Evolutionary conservation across 2,329 filamentous ascomycete species (phyloP).

Genomic region (Botrytis medusae): DNA sequence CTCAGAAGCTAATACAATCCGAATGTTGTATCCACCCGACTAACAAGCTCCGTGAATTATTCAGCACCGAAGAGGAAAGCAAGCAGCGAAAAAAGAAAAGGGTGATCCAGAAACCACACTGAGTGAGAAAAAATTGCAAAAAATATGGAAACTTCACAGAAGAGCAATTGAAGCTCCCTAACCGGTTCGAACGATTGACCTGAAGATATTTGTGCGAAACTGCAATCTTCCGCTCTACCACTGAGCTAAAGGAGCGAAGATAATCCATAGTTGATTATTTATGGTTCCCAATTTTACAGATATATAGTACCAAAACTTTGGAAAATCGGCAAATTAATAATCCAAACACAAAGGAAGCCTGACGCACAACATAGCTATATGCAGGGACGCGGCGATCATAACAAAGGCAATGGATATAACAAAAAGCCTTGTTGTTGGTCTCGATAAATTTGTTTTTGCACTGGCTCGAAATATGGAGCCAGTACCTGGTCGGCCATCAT

Average conservation of each 20-base stretch:
- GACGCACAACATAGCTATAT: too few species aligned
- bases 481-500: not conserved
- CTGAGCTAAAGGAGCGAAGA: slow-evolving; percentile 30
- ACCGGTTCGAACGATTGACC: slow-evolving; percentile 32
- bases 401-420: not conserved
- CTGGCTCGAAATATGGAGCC: not conserved
- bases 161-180: slow-evolving; percentile 27
- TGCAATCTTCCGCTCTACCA: slow-evolving; percentile 33
- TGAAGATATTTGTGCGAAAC: slow-evolving; percentile 26
- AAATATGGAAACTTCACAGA: not conserved
- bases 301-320: accelerated
- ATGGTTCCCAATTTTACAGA: accelerated
- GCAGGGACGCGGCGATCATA: not conserved
- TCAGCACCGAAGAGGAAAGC: not conserved
- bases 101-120: too few species aligned
- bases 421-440: too few species aligned
- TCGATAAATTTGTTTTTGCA: not conserved
- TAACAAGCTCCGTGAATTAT: not conserved
- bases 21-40: not conserved
- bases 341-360: not conserved
- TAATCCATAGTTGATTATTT: not conserved
- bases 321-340: too few species aligned
- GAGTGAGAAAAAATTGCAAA: not conserved
- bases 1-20: not conserved
- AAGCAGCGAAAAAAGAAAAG: not conserved